Evolutionary conservation across 495 filamentous ascomycete species (phyloP).

Genomic region (Talaromyces thailandensis): DNA sequence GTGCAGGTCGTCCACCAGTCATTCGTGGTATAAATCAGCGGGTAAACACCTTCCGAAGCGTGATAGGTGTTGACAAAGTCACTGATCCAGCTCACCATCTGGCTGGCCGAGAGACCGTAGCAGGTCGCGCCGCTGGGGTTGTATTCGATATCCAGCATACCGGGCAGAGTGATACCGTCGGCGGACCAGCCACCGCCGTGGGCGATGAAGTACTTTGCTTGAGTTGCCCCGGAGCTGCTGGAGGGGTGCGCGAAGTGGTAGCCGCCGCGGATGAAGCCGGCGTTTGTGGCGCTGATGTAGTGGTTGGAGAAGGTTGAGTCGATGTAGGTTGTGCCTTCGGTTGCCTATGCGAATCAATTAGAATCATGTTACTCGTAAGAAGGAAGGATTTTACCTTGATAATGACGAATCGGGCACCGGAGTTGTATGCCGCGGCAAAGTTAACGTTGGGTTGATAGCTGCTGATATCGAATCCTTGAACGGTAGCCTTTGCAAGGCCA

Average conservation of each 20-base stretch:
- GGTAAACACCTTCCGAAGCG: conserved; percentile 39
- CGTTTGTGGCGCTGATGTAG: conserved; percentile 44
- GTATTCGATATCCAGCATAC: conserved; percentile 59
- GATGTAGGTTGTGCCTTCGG: conserved; percentile 47
- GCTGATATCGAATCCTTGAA: conserved; percentile 60
- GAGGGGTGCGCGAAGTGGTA: conserved; percentile 57
- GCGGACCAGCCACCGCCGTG: conserved; percentile 54
- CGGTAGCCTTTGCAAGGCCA: conserved; percentile 16
- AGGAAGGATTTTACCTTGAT: conserved; percentile 44
- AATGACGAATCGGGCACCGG: conserved; percentile 58
- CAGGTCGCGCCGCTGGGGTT: conserved; percentile 35
- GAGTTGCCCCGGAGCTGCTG: conserved; percentile 36
- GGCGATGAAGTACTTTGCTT: conserved; percentile 50
- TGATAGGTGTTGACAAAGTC: conserved; percentile 52
- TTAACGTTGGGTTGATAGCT: conserved; percentile 49
- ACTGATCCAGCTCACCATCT: conserved; percentile 53
- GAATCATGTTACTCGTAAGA: background rate
- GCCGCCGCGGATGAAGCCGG: conserved; percentile 49
- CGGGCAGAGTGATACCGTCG: conserved; percentile 55
- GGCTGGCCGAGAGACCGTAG: conserved; percentile 40
- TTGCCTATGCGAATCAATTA: conserved; percentile 32
- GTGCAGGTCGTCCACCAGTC: conserved; percentile 58
- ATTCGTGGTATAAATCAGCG: conserved; percentile 52
- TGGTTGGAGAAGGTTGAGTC: conserved; percentile 46
- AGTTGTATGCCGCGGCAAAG: conserved; percentile 43